Percentiles rank a stretch among this genome's conserved stretches.
phyloP scores from a whole-genome alignment of 83 land plant genomes.

The Picea abies region DNA sequence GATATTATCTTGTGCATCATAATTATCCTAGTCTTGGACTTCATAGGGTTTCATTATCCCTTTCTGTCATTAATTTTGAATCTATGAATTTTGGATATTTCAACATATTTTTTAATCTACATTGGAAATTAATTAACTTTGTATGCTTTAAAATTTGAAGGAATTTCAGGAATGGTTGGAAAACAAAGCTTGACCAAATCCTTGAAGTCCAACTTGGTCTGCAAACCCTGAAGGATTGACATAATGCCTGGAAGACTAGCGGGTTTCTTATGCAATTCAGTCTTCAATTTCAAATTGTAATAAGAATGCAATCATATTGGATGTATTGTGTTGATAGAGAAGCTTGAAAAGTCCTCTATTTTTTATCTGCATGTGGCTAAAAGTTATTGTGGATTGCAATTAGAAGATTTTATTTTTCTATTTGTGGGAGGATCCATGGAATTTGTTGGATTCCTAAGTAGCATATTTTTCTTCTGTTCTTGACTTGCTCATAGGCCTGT shows the following conservation, averaged over 20 bases:
- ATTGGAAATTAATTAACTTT: not conserved
- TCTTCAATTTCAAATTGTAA: too few relatives aligned
- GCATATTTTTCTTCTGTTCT: too few relatives aligned
- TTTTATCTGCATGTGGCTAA: too few relatives aligned
- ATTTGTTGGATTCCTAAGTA: too few relatives aligned
- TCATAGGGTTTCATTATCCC: not conserved
- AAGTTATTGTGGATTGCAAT: too few relatives aligned
- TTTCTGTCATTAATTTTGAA: not conserved
- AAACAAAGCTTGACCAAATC: constrained; percentile 83
- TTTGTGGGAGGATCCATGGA: too few relatives aligned
- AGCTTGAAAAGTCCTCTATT: too few relatives aligned
- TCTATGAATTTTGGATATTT: not conserved
- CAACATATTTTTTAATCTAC: not conserved
- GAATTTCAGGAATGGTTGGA: constrained; percentile 93
- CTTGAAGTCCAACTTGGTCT: constrained; percentile 65
- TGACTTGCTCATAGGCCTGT: too few relatives aligned
- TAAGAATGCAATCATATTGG: too few relatives aligned
- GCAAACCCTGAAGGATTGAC: constrained; percentile 63
- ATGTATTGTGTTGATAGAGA: too few relatives aligned
- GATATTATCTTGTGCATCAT: not conserved
- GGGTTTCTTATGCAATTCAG: too few relatives aligned
- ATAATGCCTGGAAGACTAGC: constrained; percentile 83
- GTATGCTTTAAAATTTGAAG: constrained; percentile 34
- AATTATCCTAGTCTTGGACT: not conserved
- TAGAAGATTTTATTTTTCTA: too few relatives aligned